A percentile compares a stretch with the other conserved stretches of the same genome.
These are phyloP conservation scores for Cicer yamashitae DNA, from an alignment of 306 rosid species.

Conservation along the genomic window DNA sequence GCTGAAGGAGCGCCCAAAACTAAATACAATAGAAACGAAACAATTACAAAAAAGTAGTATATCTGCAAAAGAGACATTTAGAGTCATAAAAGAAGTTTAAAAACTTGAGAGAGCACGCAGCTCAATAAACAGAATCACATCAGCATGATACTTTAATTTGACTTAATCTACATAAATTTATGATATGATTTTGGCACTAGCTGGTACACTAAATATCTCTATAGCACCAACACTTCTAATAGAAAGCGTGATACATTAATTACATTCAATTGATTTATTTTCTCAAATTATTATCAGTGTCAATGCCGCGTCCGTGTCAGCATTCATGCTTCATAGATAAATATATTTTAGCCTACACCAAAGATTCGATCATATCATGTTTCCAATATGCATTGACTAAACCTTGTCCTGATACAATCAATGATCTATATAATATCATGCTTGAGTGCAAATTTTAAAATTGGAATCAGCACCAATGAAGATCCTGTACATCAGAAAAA, in stretches of 20 bases:
- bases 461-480: constrained; percentile 6
- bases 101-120: constrained; percentile 19
- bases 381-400: constrained; percentile 17
- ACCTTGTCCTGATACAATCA: constrained; percentile 5
- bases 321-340: no score
- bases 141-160: neutral
- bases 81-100: neutral
- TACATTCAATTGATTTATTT: no score
- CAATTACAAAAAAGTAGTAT: neutral
- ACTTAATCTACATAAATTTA: constrained; percentile 18
- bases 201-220: neutral
- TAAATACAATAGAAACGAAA: constrained; percentile 5
- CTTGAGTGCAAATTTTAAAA: constrained; percentile 4
- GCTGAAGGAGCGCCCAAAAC: constrained; percentile 21
- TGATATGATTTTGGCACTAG: neutral
- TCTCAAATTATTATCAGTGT: no score
- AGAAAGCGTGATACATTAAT: no score
- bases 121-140: constrained; percentile 23
- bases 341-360: neutral
- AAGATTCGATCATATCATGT: neutral
- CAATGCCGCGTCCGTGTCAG: no score
- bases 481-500: constrained; percentile 27
- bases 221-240: no score
- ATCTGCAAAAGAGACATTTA: neutral
- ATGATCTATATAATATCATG: neutral